Conservation (phyloP, 108 stramenopile genomes). For the Craspedostauros australis region DNA sequence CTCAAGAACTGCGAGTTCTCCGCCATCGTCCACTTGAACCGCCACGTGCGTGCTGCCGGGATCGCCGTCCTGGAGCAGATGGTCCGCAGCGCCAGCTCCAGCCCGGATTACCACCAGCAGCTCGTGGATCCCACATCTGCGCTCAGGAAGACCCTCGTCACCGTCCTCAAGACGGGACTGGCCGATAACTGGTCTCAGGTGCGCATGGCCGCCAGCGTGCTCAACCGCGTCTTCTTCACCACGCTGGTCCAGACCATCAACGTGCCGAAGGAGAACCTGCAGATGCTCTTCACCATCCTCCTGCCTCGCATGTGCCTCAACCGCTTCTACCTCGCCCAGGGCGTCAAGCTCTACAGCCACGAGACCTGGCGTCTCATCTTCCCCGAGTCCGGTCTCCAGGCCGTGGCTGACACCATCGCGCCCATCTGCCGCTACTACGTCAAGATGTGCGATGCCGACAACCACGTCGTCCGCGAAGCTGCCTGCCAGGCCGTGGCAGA, state of each 20-base stretch:
- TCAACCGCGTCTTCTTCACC: constrained; percentile 72
- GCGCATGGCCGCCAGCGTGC: constrained; percentile 89
- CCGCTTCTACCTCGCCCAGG: constrained; percentile 95
- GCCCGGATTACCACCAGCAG: constrained; percentile 8
- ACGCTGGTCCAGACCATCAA: constrained; percentile 43
- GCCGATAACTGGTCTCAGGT: constrained; percentile 98
- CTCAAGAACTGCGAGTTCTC: constrained; percentile 43
- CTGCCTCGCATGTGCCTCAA: constrained; percentile 96
- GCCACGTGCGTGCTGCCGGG: constrained; percentile 92
- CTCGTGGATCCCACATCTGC: constrained; percentile 12
- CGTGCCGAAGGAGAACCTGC: constrained; percentile 17
- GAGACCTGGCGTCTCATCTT: constrained; percentile 90
- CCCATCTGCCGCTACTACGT: constrained; percentile 89
- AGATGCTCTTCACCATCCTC: constrained; percentile 48
- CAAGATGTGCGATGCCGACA: constrained; percentile 88
- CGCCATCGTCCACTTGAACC: constrained; percentile 81
- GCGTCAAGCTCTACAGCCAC: constrained; percentile 91
- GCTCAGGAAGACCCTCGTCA: constrained; percentile 29
- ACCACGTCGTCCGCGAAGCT: constrained; percentile 94
- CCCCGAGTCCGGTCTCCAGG: constrained; percentile 52
- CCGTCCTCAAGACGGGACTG: constrained; percentile 58
- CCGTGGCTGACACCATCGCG: constrained; percentile 74
- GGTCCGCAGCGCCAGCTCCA: constrained; percentile 33
- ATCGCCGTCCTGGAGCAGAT: constrained; percentile 79
- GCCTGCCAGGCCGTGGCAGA: constrained; percentile 96